Evolutionary conservation across 257 asterid genomes (phyloP).

Genomic region (Solanum tarapatanum): DNA sequence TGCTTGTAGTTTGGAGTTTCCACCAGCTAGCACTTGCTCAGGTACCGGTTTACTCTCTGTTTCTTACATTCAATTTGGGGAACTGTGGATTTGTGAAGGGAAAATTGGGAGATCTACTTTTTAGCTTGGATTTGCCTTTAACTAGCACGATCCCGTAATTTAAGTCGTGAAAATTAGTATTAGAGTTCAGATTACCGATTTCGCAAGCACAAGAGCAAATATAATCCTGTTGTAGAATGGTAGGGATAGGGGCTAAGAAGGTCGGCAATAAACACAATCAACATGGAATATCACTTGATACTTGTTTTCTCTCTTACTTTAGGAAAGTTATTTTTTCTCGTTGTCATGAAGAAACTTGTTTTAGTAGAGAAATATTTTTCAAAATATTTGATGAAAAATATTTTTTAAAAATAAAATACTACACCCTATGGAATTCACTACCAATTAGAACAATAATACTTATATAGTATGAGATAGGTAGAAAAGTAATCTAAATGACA

Average conservation of each 20-base stretch:
- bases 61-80: neutral
- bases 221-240: too few species aligned
- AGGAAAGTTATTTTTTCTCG: neutral
- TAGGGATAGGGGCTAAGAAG: too few species aligned
- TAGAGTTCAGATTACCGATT: neutral
- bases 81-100: neutral
- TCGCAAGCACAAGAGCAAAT: neutral
- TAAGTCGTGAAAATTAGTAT: neutral
- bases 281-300: neutral
- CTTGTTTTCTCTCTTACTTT: neutral
- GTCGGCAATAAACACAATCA: too few species aligned
- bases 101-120: neutral
- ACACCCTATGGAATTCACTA: neutral
- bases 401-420: too few species aligned
- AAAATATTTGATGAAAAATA: too few species aligned
- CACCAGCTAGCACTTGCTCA: conserved; percentile 3
- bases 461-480: too few species aligned
- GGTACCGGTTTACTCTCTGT: neutral
- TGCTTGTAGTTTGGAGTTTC: neutral
- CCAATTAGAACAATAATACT: too few species aligned
- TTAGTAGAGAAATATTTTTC: too few species aligned
- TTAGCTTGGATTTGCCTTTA: neutral
- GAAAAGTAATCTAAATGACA: too few species aligned
- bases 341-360: too few species aligned
- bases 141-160: neutral